Percentiles rank a stretch among this genome's conserved stretches.
phyloP scores from a whole-genome alignment of 2,329 filamentous ascomycete species.

The Aspergillus pseudotamarii region DNA sequence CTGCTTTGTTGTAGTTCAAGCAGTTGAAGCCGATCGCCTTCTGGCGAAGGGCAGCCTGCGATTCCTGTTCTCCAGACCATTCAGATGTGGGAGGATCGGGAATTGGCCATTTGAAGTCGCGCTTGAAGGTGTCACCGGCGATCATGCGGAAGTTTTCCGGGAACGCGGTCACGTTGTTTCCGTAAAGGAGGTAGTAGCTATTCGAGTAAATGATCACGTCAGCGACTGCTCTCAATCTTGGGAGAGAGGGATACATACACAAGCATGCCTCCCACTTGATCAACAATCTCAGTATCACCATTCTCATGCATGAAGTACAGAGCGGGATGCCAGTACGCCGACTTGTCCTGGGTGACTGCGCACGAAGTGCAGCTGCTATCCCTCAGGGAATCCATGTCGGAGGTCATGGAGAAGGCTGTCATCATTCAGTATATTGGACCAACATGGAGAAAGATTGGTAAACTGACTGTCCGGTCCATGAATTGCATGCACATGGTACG shows the following conservation, averaged over 20 bases:
- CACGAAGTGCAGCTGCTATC: slow-evolving; percentile 76
- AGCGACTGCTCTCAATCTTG: not conserved
- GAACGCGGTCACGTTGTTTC: slow-evolving; percentile 69
- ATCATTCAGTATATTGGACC: slow-evolving; percentile 14
- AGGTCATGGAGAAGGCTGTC: slow-evolving; percentile 65
- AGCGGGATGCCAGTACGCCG: slow-evolving; percentile 82
- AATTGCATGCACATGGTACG: slow-evolving; percentile 72
- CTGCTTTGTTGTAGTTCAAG: slow-evolving; percentile 69
- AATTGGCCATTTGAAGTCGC: slow-evolving; percentile 70
- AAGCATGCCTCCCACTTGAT: slow-evolving; percentile 80
- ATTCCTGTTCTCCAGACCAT: slow-evolving; percentile 68
- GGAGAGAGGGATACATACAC: slow-evolving; percentile 61
- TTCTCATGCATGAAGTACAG: slow-evolving; percentile 76
- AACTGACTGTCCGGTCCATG: slow-evolving; percentile 75
- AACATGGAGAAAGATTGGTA: not conserved
- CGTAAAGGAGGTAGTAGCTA: slow-evolving; percentile 83
- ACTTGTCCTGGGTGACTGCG: slow-evolving; percentile 76
- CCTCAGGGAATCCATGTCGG: slow-evolving; percentile 61
- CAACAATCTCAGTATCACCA: slow-evolving; percentile 68
- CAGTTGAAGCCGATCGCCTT: slow-evolving; percentile 95
- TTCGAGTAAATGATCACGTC: not conserved
- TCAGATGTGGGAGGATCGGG: slow-evolving; percentile 69
- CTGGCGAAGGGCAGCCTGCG: slow-evolving; percentile 72
- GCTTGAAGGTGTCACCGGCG: slow-evolving; percentile 69
- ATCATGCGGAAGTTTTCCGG: slow-evolving; percentile 80